Percentiles rank a stretch among this genome's conserved stretches.
phyloP scores from a whole-genome alignment of 2,329 filamentous ascomycete genomes.

The Fusarium incarnatum region DNA sequence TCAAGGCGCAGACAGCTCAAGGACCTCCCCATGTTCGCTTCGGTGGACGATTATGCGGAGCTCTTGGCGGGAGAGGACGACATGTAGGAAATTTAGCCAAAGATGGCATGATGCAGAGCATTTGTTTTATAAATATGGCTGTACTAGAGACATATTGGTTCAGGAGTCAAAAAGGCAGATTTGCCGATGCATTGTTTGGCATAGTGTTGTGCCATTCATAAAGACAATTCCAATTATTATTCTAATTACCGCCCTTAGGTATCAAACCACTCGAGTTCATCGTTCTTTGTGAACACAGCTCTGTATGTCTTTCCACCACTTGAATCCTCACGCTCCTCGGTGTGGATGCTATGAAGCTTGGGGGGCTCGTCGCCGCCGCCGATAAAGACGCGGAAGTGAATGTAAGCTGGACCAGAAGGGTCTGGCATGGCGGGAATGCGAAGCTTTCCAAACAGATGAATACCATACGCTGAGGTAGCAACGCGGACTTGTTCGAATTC shows the following conservation, averaged over 20 bases:
- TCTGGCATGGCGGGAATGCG: conserved; percentile 59
- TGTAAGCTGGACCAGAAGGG: conserved; percentile 71
- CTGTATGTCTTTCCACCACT: conserved; percentile 93
- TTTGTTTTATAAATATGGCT: conserved; percentile 31
- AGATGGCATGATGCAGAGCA: conserved; percentile 17
- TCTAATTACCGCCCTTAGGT: conserved; percentile 41
- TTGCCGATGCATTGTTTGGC: conserved; percentile 14
- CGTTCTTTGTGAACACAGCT: conserved; percentile 90
- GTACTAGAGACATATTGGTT: conserved; percentile 28
- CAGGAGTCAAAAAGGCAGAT: conserved; percentile 33
- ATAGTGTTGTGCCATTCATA: conserved; percentile 3
- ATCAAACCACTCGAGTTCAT: conserved; percentile 78
- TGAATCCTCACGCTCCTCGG: conserved; percentile 93
- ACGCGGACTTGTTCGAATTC: conserved; percentile 93
- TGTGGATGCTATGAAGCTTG: conserved; percentile 92
- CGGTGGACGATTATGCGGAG: conserved; percentile 91
- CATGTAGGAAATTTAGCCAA: conserved; percentile 19
- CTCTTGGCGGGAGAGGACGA: conserved; percentile 80
- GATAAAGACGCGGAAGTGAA: conserved; percentile 90
- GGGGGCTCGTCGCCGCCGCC: conserved; percentile 83
- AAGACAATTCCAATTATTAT: conserved; percentile 26
- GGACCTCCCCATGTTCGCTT: conserved; percentile 91
- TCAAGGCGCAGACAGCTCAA: conserved; percentile 86
- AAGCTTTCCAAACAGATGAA: conserved; percentile 82
- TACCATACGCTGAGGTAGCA: conserved; percentile 84